phyloP scores from a whole-genome alignment of 1,284 basidiomycete genomes.

The Cryptococcus neoformans region DNA sequence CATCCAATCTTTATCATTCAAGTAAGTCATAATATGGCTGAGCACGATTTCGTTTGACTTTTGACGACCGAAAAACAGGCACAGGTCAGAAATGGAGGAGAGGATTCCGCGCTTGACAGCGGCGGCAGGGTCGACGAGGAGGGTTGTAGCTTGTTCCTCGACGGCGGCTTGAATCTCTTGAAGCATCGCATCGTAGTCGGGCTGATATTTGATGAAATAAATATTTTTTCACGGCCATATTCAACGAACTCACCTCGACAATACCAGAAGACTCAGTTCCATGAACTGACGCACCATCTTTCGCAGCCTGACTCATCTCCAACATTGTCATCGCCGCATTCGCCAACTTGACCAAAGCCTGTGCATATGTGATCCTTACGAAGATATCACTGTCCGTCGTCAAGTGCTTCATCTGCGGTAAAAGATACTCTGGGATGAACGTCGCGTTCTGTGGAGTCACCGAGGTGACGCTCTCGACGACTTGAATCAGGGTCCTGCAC shows the following conservation, averaged over 20 bases:
- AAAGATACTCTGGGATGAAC: conserved; percentile 91
- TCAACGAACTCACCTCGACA: conserved; percentile 17
- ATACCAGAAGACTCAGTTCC: conserved; percentile 56
- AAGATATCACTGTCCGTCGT: conserved; percentile 78
- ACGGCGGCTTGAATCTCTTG: conserved; percentile 80
- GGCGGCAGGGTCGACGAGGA: conserved; percentile 55
- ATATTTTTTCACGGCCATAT: conserved; percentile 1
- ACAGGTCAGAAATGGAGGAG: conserved; percentile 77
- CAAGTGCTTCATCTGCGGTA: conserved; percentile 82
- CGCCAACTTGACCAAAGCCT: conserved; percentile 78
- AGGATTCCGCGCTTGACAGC: conserved; percentile 59
- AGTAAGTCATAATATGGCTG: conserved; percentile 97
- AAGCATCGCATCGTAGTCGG: conserved; percentile 81
- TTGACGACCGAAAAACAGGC: conserved; percentile 87
- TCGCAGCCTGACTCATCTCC: conserved; percentile 88
- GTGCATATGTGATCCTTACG: conserved; percentile 86
- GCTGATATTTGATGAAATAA: conserved; percentile 50
- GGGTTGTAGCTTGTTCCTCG: conserved; percentile 80
- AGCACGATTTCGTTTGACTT: conserved; percentile 92
- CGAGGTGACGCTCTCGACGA: conserved; percentile 75
- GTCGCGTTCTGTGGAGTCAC: conserved; percentile 83
- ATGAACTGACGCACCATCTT: conserved; percentile 55
- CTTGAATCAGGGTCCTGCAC: conserved; percentile 75
- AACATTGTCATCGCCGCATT: conserved; percentile 68
- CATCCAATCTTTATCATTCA: conserved; percentile 94